Percentiles rank a stretch among this genome's conserved stretches.
Conservation (phyloP, 1,284 basidiomycete species). For the Moesziomyces parantarcticus region DNA sequence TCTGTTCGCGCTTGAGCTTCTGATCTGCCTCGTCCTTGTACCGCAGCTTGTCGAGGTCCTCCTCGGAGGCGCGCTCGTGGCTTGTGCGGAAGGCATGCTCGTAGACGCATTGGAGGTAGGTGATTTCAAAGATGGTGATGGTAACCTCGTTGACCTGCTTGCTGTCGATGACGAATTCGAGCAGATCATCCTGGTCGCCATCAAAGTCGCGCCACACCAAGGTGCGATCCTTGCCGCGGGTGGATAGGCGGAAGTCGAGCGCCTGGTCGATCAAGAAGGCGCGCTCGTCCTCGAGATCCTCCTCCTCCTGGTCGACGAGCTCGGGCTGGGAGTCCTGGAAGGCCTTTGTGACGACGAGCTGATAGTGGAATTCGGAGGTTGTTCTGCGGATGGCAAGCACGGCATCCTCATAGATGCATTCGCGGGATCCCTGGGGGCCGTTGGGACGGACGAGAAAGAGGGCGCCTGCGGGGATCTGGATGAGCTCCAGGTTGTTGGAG, state of each 20-base stretch:
- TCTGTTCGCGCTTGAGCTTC: constrained; percentile 23
- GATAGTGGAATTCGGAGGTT: constrained; percentile 84
- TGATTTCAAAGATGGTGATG: constrained; percentile 87
- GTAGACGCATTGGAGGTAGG: constrained; percentile 92
- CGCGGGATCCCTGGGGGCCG: constrained; percentile 87
- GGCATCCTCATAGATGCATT: constrained; percentile 99
- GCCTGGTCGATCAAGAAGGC: constrained; percentile 90
- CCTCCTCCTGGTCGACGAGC: constrained; percentile 88
- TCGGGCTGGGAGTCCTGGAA: constrained; percentile 96
- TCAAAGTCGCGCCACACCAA: constrained; percentile 77
- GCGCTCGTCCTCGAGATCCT: constrained; percentile 85
- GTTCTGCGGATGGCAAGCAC: constrained; percentile 90
- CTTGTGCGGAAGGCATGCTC: constrained; percentile 71
- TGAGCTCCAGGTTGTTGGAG: constrained; percentile 72
- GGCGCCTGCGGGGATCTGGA: constrained; percentile 91
- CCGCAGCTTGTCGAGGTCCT: constrained; percentile 66
- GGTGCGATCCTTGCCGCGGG: constrained; percentile 49
- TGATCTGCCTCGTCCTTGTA: constrained; percentile 59
- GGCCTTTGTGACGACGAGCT: constrained; percentile 93
- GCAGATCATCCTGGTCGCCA: constrained; percentile 74
- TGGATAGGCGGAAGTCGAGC: constrained; percentile 76
- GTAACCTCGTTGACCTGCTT: constrained; percentile 79
- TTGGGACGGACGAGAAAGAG: constrained; percentile 91
- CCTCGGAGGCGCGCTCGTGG: constrained; percentile 64
- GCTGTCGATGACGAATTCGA: constrained; percentile 78